Base-by-base conservation (phyloP, 2,329 filamentous ascomycete genomes). In the Trichoderma sp. region DNA sequence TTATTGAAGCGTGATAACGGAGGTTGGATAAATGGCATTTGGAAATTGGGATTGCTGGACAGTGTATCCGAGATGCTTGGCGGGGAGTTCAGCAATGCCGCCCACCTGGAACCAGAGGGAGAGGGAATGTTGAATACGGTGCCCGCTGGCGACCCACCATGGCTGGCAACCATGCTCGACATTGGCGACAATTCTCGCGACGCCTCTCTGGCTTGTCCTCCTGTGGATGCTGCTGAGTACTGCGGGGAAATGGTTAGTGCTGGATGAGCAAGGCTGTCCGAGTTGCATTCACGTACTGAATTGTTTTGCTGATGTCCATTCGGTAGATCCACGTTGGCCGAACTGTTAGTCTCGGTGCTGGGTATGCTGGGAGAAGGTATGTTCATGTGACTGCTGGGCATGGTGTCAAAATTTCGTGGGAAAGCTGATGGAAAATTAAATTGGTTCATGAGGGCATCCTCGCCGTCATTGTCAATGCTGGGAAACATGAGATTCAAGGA, bases 401-500 rank as follows among this genome's bases (percentile, higher is more conserved):
- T 59, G 10, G 78, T 80, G 68, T 81, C 83, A 6, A 88, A 86
- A 70, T 86, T 90, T 72, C 83, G 87, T 2, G 86, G 84, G 10
- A 84, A 84, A 72, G 86, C 87, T 18, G 85, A 83, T n/a, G 85
- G 84, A 74, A 90, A 89, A 71, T 88, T 85, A 72, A 89, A 87
- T 59, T 80, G 79, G 64, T 84, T 80, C 80, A 85, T 83, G 63
- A 81, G 81, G 72, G 80, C 80, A 69, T 84, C 83, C 68, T 78
- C 77, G 21, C 77, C 72, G n/a, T 77, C 74, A 34, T 71, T 69
- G 67, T 16, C 21, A 80, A 79, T 43, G 69, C 73, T 61, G 78
- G 79, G 6, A 80, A 68, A n/a, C 58, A 71, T 74, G 30, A 77
- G 71, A 59, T 71, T 64, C 21, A 76, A 71, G 54, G 59, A 52